Evolutionary conservation across 257 asterid species (phyloP), one percentile per base, ranked within the genome.

Genomic region (Nicotiana tabacum): DNA sequence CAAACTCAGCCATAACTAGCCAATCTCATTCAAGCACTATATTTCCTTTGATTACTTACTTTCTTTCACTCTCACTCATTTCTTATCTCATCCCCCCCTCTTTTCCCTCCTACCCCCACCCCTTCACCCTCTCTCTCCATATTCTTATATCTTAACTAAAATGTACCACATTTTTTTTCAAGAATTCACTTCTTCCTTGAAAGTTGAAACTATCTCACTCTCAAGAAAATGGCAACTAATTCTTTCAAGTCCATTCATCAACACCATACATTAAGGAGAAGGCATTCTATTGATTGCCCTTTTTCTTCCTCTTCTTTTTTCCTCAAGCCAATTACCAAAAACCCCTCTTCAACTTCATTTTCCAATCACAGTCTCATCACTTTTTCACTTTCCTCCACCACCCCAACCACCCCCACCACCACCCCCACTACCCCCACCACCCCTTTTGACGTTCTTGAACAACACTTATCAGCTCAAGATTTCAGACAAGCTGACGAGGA

Each of bases 401-500:
- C 91, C 48, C 66, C 77, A 2, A 11, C 88, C 18, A 8, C 97
- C 4, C n/a, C 92, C 32, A 10, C 86, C 4, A 2, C 81, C 33
- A 5, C 88, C 32, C 56, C 93, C 84, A 37, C 88, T 51, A 37
- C 86, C 29, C 4, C 80, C 56, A 62, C 82, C 86, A 58, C 87
- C 51, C 81, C 94, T 55, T 85, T 90, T 35, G 98, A 91, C 46
- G 70, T 88, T 85, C 97, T 96, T 87, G 72, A 82, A 5, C 92
- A 89, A 0, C 93, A 87, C 64, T 79, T 96, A 10, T 56, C 92
- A 39, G 3, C 89, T 6, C 67, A 87, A 11, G 86, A 96, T 89
- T 91, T 90, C 92, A 90, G 93, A 15, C 87, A 88, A 81, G 99
- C 99, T 9, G 99, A 96, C 85, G 98, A 96, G 81, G 99, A 93